phyloP scores from a whole-genome alignment of 805 yeast genomes.

The Saccharomycodes ludwigii region DNA sequence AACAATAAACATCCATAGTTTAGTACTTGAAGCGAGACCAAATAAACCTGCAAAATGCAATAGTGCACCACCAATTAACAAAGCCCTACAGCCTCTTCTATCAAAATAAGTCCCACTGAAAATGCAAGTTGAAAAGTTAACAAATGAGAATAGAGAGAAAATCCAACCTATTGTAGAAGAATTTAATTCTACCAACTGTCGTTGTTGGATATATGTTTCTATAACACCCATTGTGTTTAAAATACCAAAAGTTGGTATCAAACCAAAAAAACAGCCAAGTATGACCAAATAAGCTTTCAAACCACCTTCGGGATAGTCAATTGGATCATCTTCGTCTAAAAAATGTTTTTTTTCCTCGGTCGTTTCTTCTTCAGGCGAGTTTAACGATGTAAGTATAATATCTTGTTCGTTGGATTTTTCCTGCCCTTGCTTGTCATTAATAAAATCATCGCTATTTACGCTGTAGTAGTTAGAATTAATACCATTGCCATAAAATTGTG shows the following conservation, averaged over 20 bases:
- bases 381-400: too few species aligned
- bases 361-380: too few species aligned
- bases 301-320: conserved; percentile 64
- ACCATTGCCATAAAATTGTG: too few species aligned
- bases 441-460: too few species aligned
- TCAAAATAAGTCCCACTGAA: conserved; percentile 49
- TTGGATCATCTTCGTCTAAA: too few species aligned
- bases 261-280: conserved; percentile 46
- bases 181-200: conserved; percentile 36
- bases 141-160: conserved; percentile 42
- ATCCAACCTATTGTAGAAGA: conserved; percentile 50
- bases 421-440: too few species aligned
- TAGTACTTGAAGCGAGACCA: conserved; percentile 36
- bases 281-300: conserved; percentile 40
- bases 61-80: conserved; percentile 30
- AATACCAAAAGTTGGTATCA: conserved; percentile 41
- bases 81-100: conserved; percentile 33
- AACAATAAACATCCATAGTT: conserved; percentile 47
- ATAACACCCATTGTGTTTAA: conserved; percentile 50
- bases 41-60: conserved; percentile 38
- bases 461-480: too few species aligned
- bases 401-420: too few species aligned
- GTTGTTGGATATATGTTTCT: conserved; percentile 43
- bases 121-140: conserved; percentile 36
- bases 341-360: too few species aligned